Conservation (phyloP, 73 alveolate genomes). For the Diophrys sp. region DNA sequence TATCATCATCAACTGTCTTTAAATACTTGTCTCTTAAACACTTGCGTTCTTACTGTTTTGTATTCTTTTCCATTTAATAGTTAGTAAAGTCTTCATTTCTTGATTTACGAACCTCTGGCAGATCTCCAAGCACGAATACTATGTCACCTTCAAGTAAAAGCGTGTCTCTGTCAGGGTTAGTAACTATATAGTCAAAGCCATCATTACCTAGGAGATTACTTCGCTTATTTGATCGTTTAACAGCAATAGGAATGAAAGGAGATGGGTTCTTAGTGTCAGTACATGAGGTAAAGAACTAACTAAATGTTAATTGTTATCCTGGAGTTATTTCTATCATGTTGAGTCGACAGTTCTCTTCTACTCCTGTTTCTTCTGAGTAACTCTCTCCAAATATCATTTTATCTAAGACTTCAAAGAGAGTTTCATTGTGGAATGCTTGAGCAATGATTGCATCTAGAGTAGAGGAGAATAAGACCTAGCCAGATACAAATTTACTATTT, state of each 20-base stretch:
- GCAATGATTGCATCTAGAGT: constrained; percentile 62
- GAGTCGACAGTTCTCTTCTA: constrained; percentile 53
- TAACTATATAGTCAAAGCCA: constrained; percentile 20
- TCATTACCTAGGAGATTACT: constrained; percentile 14
- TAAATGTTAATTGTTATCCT: constrained; percentile 38
- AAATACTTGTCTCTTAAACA: not conserved
- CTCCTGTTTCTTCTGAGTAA: constrained; percentile 36
- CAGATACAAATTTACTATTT: constrained; percentile 37
- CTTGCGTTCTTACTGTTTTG: not conserved
- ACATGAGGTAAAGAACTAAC: constrained; percentile 44
- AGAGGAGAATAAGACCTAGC: constrained; percentile 41
- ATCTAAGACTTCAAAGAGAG: constrained; percentile 55
- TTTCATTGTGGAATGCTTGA: constrained; percentile 51
- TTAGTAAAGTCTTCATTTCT: constrained; percentile 5
- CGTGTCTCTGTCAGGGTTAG: constrained; percentile 40
- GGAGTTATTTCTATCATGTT: constrained; percentile 40
- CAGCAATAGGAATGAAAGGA: constrained; percentile 40
- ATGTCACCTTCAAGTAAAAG: constrained; percentile 18
- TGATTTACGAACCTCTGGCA: not conserved
- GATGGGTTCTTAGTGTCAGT: constrained; percentile 8
- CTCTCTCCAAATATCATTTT: constrained; percentile 50
- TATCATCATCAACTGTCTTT: constrained; percentile 3
- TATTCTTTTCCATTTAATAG: not conserved
- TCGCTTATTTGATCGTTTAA: constrained; percentile 10
- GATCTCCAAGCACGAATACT: constrained; percentile 19